phyloP scores from a whole-genome alignment of 805 yeast genomes.

The Grigorovia jiainica region DNA sequence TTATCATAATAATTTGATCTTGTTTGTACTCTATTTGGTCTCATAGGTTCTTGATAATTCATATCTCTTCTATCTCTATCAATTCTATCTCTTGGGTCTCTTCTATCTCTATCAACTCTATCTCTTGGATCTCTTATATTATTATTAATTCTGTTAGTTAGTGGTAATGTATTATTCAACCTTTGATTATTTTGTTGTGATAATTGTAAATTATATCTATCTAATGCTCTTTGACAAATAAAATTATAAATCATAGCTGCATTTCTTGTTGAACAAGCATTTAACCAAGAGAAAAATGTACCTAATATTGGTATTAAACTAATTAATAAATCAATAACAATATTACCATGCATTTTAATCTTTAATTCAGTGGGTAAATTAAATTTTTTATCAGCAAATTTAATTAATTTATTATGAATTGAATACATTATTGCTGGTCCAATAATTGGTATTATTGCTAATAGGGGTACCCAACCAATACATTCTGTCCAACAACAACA shows the following conservation, averaged over 20 bases:
- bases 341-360: conserved; percentile 69
- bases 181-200: no score
- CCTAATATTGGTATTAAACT: conserved; percentile 79
- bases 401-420: conserved; percentile 59
- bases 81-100: neutral
- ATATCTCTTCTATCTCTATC: neutral
- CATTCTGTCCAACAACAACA: conserved; percentile 58
- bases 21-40: neutral
- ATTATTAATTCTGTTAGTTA: no score
- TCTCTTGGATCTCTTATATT: neutral
- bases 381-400: conserved; percentile 46
- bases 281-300: conserved; percentile 64
- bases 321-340: conserved; percentile 61
- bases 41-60: neutral
- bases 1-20: neutral
- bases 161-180: no score
- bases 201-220: conserved; percentile 2
- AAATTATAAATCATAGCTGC: conserved; percentile 64
- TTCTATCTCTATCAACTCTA: neutral
- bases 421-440: conserved; percentile 80
- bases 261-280: conserved; percentile 81
- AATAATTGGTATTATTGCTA: conserved; percentile 65
- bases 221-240: conserved; percentile 18
- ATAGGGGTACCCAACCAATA: conserved; percentile 67
- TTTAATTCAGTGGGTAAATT: conserved; percentile 48